phyloP scores from a whole-genome alignment of 2,329 filamentous ascomycete species.

The Ophiocordyceps camponoti-floridani region DNA sequence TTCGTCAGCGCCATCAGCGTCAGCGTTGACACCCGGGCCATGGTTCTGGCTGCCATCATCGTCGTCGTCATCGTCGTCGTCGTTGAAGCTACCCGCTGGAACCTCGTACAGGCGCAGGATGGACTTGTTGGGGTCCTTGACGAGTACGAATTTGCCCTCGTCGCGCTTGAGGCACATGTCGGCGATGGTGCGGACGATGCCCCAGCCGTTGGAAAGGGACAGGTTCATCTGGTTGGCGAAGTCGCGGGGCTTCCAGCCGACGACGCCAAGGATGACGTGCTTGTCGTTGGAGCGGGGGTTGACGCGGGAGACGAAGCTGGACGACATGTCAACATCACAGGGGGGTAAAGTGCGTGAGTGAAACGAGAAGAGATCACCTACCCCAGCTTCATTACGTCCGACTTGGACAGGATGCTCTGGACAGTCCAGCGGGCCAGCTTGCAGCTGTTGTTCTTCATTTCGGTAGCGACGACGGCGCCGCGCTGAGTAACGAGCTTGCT shows the following conservation, averaged over 20 bases:
- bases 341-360: neutral
- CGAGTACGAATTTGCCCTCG: slow-evolving; percentile 29
- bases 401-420: slow-evolving; percentile 88
- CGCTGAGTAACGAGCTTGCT: slow-evolving; percentile 86
- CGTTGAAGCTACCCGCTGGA: slow-evolving; percentile 73
- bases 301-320: slow-evolving; percentile 80
- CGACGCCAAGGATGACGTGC: slow-evolving; percentile 86
- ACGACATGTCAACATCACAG: neutral
- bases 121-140: slow-evolving; percentile 56
- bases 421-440: slow-evolving; percentile 97
- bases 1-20: slow-evolving; percentile 11
- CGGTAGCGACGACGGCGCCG: slow-evolving; percentile 91
- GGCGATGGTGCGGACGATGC: slow-evolving; percentile 93
- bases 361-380: slow-evolving; percentile 23
- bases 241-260: slow-evolving; percentile 95
- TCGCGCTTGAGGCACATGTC: slow-evolving; percentile 74
- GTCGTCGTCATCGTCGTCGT: slow-evolving; percentile 55
- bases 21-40: slow-evolving; percentile 7
- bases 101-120: slow-evolving; percentile 89
- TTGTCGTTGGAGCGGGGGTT: slow-evolving; percentile 87
- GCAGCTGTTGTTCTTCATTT: slow-evolving; percentile 99
- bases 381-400: slow-evolving; percentile 98
- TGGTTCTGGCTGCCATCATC: slow-evolving; percentile 24
- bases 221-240: slow-evolving; percentile 98
- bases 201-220: slow-evolving; percentile 93